Evolutionary conservation across 768 basidiomycete genomes (phyloP).

Genomic region (Trametes coccinea): DNA sequence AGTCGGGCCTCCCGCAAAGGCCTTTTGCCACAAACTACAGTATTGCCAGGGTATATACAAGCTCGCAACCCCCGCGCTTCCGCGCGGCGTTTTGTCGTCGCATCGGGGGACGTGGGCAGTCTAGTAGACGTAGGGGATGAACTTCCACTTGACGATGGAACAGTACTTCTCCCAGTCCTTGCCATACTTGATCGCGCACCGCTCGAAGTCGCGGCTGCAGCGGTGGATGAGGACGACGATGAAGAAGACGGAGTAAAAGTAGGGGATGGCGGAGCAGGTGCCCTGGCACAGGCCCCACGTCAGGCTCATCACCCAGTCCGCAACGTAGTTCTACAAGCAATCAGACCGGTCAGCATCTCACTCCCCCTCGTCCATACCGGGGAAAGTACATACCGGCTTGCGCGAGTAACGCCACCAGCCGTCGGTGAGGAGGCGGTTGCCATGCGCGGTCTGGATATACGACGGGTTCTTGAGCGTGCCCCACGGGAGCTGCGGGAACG

Average conservation of each 20-base stretch:
- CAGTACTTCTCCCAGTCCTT: conserved; percentile 95
- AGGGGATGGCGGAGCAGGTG: conserved; percentile 78
- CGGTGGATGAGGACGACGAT: conserved; percentile 90
- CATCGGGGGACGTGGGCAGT: background rate
- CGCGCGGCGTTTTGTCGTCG: background rate
- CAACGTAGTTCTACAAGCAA: conserved; percentile 77
- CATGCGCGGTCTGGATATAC: conserved; percentile 92
- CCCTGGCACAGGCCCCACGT: conserved; percentile 85
- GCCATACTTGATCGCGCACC: conserved; percentile 89
- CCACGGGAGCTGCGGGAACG: conserved; percentile 93
- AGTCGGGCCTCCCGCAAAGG: background rate
- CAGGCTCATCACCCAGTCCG: conserved; percentile 86
- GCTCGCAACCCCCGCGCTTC: background rate
- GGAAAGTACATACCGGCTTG: conserved; percentile 70
- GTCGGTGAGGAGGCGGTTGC: conserved; percentile 86
- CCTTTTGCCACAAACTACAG: background rate
- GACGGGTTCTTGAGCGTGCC: conserved; percentile 82
- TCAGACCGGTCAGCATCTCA: background rate
- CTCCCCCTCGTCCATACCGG: background rate
- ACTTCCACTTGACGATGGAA: conserved; percentile 83
- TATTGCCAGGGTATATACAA: conserved; percentile 4
- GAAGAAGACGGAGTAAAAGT: conserved; percentile 98
- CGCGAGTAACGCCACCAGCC: conserved; percentile 96
- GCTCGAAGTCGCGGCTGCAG: conserved; percentile 91
- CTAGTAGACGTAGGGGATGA: conserved; percentile 86